phyloP scores from a whole-genome alignment of 179 eudicot species.

The Corrigiola litoralis region DNA sequence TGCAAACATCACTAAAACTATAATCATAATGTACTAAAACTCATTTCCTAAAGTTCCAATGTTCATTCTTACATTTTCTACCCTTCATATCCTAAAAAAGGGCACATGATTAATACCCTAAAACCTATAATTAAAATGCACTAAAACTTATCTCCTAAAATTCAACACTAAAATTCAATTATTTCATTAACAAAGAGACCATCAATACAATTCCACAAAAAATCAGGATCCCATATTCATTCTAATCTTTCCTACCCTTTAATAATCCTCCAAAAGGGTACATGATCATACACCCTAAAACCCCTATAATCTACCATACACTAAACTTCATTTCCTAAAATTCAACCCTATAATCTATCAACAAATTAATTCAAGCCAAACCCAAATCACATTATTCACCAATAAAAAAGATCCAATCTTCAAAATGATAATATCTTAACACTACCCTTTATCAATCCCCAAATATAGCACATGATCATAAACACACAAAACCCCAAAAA shows the following conservation, averaged over 20 bases:
- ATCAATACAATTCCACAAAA: too few species aligned
- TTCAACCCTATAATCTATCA: too few species aligned
- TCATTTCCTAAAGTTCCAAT: too few species aligned
- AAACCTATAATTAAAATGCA: not conserved
- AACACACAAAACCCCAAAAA: too few species aligned
- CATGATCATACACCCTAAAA: slow-evolving; percentile 2
- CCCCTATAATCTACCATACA: not conserved
- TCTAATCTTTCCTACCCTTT: not conserved
- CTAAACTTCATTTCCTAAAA: not conserved
- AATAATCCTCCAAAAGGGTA: not conserved
- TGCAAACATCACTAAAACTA: too few species aligned
- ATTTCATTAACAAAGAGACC: not conserved
- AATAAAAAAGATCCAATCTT: too few species aligned
- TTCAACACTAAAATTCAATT: not conserved
- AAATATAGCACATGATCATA: slow-evolving; percentile 1
- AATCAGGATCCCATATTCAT: not conserved
- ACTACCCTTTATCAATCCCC: not conserved
- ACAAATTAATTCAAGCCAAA: too few species aligned
- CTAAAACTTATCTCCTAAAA: not conserved
- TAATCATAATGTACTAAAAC: too few species aligned
- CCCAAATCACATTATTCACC: too few species aligned
- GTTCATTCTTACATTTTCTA: not conserved
- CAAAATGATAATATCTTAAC: too few species aligned
- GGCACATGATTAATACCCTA: slow-evolving; percentile 6
- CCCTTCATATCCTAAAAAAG: not conserved